A percentile compares a stretch with the other conserved stretches of the same genome.
These are phyloP conservation scores for Calonectria ilicicola DNA, from an alignment of 2,329 filamentous ascomycete species.

Conservation along the genomic window DNA sequence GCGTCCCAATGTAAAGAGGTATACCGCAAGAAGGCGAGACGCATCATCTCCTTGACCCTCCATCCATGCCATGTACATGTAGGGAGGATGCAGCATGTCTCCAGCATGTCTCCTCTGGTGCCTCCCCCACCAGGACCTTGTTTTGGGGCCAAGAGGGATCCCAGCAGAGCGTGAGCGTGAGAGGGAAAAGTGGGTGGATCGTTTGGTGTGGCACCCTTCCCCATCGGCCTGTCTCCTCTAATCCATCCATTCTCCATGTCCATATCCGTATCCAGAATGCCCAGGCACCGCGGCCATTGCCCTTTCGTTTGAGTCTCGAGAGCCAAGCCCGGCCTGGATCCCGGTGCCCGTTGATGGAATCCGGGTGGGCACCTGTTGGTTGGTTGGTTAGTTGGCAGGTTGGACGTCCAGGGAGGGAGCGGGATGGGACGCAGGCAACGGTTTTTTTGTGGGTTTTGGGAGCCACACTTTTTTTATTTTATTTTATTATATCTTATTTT, in stretches of 20 bases:
- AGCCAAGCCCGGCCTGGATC: background rate
- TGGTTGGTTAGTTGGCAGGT: background rate
- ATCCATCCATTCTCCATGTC: background rate
- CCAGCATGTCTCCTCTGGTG: background rate
- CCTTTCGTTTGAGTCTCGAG: background rate
- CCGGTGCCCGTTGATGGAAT: background rate
- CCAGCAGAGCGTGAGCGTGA: background rate
- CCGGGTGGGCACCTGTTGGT: background rate
- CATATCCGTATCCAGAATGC: background rate
- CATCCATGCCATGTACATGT: background rate
- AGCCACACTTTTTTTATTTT: slow-evolving; percentile 28
- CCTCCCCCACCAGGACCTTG: background rate
- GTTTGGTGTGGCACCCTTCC: background rate
- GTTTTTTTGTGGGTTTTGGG: slow-evolving; percentile 40
- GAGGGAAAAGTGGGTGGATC: slow-evolving; percentile 5
- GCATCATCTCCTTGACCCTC: background rate
- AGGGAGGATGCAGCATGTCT: background rate
- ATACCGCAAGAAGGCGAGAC: background rate
- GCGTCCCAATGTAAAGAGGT: background rate
- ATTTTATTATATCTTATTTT: slow-evolving; percentile 10
- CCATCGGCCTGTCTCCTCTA: background rate
- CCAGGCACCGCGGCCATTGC: background rate
- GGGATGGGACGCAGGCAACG: slow-evolving; percentile 35
- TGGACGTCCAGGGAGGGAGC: slow-evolving; percentile 23
- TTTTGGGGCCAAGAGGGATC: background rate